Percentiles rank a stretch among this genome's conserved stretches.
These are phyloP conservation scores for Sporisorium graminicola DNA, from an alignment of 1,284 basidiomycete species.

Conservation along the genomic window DNA sequence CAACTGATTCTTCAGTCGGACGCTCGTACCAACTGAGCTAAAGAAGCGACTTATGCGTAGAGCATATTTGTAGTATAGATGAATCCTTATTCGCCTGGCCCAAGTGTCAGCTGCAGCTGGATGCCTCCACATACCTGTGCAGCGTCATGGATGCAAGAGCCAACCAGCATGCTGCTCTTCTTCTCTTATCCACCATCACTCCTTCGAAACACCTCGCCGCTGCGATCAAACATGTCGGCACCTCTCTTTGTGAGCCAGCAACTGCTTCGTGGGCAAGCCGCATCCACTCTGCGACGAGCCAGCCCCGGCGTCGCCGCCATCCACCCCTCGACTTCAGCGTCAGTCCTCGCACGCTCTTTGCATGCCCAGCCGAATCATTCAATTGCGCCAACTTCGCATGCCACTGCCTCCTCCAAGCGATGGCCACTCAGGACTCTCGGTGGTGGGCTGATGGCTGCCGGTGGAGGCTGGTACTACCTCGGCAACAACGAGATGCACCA, in stretches of 20 bases:
- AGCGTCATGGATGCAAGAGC: background rate
- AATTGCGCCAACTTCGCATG: background rate
- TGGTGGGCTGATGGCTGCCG: conserved; percentile 33
- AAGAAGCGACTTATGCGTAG: conserved; percentile 35
- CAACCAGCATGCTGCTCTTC: background rate
- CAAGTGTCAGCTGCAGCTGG: conserved; percentile 4
- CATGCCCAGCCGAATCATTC: conserved; percentile 9
- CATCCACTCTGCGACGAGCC: conserved; percentile 2
- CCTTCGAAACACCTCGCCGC: background rate
- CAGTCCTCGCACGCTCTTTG: conserved; percentile 9
- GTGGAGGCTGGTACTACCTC: conserved; percentile 24
- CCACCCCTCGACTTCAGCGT: background rate
- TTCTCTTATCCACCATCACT: background rate
- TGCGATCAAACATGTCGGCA: conserved; percentile 14
- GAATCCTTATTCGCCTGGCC: too few species aligned
- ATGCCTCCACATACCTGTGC: conserved; percentile 12
- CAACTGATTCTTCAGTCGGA: conserved; percentile 58
- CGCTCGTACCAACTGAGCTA: conserved; percentile 62
- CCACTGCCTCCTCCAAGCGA: background rate
- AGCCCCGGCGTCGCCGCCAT: too few species aligned
- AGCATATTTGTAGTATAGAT: too few species aligned
- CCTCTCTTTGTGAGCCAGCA: conserved; percentile 9
- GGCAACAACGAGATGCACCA: background rate
- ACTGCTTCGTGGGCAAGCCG: conserved; percentile 11
- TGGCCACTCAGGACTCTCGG: conserved; percentile 30